Conservation (phyloP, 2,329 filamentous ascomycete species). For the Aspergillus aculeatus region DNA sequence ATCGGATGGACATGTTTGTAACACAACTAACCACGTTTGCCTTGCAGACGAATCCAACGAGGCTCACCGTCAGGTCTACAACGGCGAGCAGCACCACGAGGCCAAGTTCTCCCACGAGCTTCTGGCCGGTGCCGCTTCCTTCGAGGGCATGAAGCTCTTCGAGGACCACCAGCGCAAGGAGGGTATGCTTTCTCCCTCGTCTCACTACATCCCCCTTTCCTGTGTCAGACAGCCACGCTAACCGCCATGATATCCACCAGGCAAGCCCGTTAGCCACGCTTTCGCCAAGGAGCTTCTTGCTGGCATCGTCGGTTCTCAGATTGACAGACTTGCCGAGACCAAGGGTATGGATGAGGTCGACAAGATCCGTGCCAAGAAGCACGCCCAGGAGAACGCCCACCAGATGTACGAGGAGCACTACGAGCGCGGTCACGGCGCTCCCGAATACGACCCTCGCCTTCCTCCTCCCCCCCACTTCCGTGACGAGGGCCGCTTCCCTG, state of each 20-base stretch:
- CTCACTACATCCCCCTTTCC: neutral
- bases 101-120: slow-evolving; percentile 69
- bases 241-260: slow-evolving; percentile 36
- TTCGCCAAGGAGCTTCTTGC: slow-evolving; percentile 77
- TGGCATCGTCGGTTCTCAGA: slow-evolving; percentile 69
- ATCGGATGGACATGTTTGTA: neutral
- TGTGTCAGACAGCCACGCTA: neutral
- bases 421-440: slow-evolving; percentile 41
- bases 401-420: slow-evolving; percentile 65
- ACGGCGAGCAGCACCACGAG: slow-evolving; percentile 52
- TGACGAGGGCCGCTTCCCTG: neutral
- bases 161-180: slow-evolving; percentile 71
- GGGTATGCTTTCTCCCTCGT: slow-evolving; percentile 47
- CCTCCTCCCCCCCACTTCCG: slow-evolving; percentile 3
- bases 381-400: slow-evolving; percentile 50
- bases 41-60: slow-evolving; percentile 51
- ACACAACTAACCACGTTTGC: neutral
- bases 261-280: slow-evolving; percentile 67
- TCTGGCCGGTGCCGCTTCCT: slow-evolving; percentile 72
- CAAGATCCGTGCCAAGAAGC: slow-evolving; percentile 39
- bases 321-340: slow-evolving; percentile 72
- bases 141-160: slow-evolving; percentile 76
- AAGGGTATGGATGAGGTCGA: slow-evolving; percentile 64
- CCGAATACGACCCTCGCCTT: slow-evolving; percentile 54
- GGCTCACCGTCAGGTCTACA: slow-evolving; percentile 57